A percentile compares a stretch with the other conserved stretches of the same genome.
phyloP scores from a whole-genome alignment of 495 filamentous ascomycete genomes.

The Annulohypoxylon maeteangense region DNA sequence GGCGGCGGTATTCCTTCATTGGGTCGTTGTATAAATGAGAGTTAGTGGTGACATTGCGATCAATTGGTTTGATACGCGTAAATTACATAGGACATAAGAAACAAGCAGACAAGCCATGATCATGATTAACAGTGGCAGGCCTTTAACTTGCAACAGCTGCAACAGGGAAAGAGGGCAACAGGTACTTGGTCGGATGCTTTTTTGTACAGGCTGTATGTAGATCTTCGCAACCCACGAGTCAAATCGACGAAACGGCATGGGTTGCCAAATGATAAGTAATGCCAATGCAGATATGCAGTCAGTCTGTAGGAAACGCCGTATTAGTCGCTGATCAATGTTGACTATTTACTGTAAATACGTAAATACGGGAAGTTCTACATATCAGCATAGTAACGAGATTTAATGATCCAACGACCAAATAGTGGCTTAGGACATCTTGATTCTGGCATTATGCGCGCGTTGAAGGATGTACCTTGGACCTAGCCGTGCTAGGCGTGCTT shows the following conservation, averaged over 20 bases:
- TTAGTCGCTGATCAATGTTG: conserved; percentile 9
- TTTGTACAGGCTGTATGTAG: conserved; percentile 20
- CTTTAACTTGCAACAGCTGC: conserved; percentile 8
- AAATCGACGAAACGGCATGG: no score
- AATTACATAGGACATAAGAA: conserved; percentile 11
- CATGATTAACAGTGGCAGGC: conserved; percentile 12
- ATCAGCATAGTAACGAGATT: not conserved
- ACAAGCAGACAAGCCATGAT: not conserved
- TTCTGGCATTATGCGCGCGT: not conserved
- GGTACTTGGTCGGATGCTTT: conserved; percentile 16
- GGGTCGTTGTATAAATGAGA: conserved; percentile 7
- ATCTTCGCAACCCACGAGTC: conserved; percentile 5
- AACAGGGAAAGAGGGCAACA: not conserved
- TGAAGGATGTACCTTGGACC: not conserved
- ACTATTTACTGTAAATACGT: conserved; percentile 17
- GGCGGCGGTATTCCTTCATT: conserved; percentile 20
- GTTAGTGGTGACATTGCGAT: conserved; percentile 18
- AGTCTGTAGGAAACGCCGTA: not conserved
- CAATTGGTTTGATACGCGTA: conserved; percentile 26
- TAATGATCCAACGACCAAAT: not conserved
- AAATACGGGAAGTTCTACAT: conserved; percentile 3
- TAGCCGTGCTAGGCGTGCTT: conserved; percentile 1
- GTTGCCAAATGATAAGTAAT: not conserved
- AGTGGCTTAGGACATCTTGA: conserved; percentile 21
- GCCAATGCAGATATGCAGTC: not conserved